Evolutionary conservation across 2,329 filamentous ascomycete species (phyloP).

Genomic region (Diaporthe longicolla): DNA sequence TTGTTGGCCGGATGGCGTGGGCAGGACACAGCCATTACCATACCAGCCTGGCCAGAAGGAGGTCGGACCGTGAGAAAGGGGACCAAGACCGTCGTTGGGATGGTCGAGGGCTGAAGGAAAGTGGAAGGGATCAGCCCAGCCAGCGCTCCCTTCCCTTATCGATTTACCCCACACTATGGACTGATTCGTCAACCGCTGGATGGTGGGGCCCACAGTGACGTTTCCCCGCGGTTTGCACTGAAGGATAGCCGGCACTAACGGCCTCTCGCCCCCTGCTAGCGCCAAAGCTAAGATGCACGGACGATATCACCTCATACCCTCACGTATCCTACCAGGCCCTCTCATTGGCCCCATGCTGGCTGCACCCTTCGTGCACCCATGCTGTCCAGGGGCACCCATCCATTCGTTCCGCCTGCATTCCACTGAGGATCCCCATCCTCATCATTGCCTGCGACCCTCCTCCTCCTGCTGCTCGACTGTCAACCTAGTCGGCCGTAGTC

Average conservation of each 20-base stretch:
- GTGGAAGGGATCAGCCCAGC: slow-evolving; percentile 15
- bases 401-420: slow-evolving; percentile 20
- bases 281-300: slow-evolving; percentile 21
- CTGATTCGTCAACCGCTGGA: slow-evolving; percentile 33
- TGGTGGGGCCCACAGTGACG: slow-evolving; percentile 27
- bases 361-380: slow-evolving; percentile 19
- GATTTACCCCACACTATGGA: slow-evolving; percentile 38
- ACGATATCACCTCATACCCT: slow-evolving; percentile 17
- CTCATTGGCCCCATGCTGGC: slow-evolving; percentile 12
- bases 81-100: slow-evolving; percentile 15
- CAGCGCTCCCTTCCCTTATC: slow-evolving; percentile 29
- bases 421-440: slow-evolving; percentile 16
- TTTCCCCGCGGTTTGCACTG: slow-evolving; percentile 37
- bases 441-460: slow-evolving; percentile 15
- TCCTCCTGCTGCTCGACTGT: not conserved
- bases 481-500: not conserved
- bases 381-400: slow-evolving; percentile 27
- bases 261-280: slow-evolving; percentile 2
- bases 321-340: not conserved
- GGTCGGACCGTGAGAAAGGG: not conserved
- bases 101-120: slow-evolving; percentile 13
- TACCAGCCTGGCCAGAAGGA: not conserved
- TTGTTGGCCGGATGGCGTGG: not conserved
- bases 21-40: not conserved
- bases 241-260: slow-evolving; percentile 28